Evolutionary conservation across 2,329 filamentous ascomycete genomes (phyloP).

Genomic region (Exserohilum turcica): DNA sequence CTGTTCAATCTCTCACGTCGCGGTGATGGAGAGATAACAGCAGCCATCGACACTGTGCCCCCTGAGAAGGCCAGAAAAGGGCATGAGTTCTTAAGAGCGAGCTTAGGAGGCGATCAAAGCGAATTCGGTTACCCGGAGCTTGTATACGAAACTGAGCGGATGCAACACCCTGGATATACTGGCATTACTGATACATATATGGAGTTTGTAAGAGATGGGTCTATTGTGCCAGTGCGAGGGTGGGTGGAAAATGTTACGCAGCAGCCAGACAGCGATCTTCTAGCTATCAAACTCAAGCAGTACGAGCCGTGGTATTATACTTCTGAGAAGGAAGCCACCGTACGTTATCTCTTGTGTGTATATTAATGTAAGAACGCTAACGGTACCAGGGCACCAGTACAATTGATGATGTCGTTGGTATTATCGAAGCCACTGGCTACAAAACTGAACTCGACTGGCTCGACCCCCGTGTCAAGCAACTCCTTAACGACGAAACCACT

Average conservation of each 20-base stretch:
- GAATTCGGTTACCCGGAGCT: slow-evolving; percentile 46
- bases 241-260: slow-evolving; percentile 38
- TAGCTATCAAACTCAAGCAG: slow-evolving; percentile 16
- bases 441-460: slow-evolving; percentile 69
- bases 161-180: slow-evolving; percentile 65
- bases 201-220: slow-evolving; percentile 72
- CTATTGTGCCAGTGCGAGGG: slow-evolving; percentile 49
- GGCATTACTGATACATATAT: slow-evolving; percentile 73
- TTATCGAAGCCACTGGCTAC: slow-evolving; percentile 79
- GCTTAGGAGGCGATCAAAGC: slow-evolving; percentile 55
- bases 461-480: slow-evolving; percentile 59
- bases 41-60: slow-evolving; percentile 68
- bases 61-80: slow-evolving; percentile 60
- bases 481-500: slow-evolving; percentile 63
- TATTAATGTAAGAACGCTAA: slow-evolving; percentile 10
- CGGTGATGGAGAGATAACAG: slow-evolving; percentile 61
- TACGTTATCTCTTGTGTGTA: not conserved
- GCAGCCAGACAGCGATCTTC: not conserved
- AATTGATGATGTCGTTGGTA: slow-evolving; percentile 51
- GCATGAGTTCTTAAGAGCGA: slow-evolving; percentile 55
- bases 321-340: not conserved
- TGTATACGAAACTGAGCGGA: slow-evolving; percentile 49
- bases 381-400: slow-evolving; percentile 5
- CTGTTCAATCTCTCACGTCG: slow-evolving; percentile 72
- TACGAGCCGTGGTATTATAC: slow-evolving; percentile 22